A percentile compares a stretch with the other conserved stretches of the same genome.
Evolutionary conservation across 1,284 basidiomycete species (phyloP).

Genomic region (Leccinum insolens): DNA sequence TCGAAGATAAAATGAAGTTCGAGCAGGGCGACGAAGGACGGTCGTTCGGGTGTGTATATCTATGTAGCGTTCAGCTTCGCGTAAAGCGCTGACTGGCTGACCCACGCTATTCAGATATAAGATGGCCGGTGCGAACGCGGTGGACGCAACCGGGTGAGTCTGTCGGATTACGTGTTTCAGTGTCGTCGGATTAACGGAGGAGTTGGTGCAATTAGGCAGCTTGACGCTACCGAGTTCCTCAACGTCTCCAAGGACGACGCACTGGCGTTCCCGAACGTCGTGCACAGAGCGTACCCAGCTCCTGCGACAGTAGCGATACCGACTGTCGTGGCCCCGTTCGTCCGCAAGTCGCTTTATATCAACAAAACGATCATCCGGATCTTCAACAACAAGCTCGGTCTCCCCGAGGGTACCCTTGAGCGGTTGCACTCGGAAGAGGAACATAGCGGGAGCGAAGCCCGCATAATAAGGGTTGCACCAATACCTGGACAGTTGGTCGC

Average conservation of each 20-base stretch:
- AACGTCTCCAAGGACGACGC: slow-evolving; percentile 71
- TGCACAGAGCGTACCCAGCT: slow-evolving; percentile 56
- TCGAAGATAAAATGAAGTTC: slow-evolving; percentile 64
- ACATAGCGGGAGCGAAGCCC: slow-evolving; percentile 60
- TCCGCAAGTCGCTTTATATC: slow-evolving; percentile 57
- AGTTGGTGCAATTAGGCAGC: slow-evolving; percentile 12
- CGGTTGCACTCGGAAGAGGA: slow-evolving; percentile 50
- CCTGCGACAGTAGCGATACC: slow-evolving; percentile 55
- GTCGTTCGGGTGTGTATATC: slow-evolving; percentile 58
- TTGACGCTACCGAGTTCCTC: slow-evolving; percentile 65
- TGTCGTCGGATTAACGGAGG: neutral
- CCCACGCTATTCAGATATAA: slow-evolving; percentile 54
- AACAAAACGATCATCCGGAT: slow-evolving; percentile 56
- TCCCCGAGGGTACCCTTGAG: slow-evolving; percentile 53
- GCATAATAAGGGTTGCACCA: slow-evolving; percentile 56
- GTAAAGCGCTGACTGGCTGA: neutral
- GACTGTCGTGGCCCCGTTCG: slow-evolving; percentile 53
- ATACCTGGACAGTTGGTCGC: slow-evolving; percentile 26
- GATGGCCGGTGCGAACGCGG: slow-evolving; percentile 60
- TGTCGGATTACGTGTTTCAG: too few relatives aligned
- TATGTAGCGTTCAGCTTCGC: neutral
- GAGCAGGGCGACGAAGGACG: slow-evolving; percentile 67
- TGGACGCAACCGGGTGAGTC: slow-evolving; percentile 58
- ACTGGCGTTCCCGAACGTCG: slow-evolving; percentile 53
- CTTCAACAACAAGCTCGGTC: slow-evolving; percentile 58